Base-by-base conservation (phyloP, 2,329 filamentous ascomycete species). In the Phialophora expanda region DNA sequence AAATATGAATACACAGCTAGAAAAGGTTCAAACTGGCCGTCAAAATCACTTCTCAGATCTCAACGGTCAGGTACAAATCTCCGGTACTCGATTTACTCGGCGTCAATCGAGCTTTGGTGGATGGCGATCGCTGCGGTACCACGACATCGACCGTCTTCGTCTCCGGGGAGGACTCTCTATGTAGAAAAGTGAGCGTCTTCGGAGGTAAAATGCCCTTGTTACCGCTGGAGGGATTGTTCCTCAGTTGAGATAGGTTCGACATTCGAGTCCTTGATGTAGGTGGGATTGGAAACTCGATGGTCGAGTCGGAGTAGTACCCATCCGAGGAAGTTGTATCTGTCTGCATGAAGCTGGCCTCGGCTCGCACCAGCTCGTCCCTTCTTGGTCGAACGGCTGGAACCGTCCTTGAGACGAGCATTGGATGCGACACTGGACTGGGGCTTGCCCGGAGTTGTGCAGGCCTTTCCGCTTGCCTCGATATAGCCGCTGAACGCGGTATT, bases 391-490 rank as follows among this genome's bases (percentile, higher is more conserved):
- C 14, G 28, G 34, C 4, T n/a, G 56, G 50, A 14, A 32, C 12
- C 14, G 48, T 58, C n/a, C 22, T 51, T 7, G 60, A 50, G 30
- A 41, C 24, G n/a, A 14, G 50, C 6, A 26, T 17, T 2, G 53
- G 50, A 20, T 28, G 11, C 17, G 48, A 38, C 2, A 46, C 30
- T 14, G 17, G 75, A 73, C 38, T 28, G 12, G 30, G 44, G n/a
- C 56, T 61, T n/a, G 44, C 28, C 20, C 75, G 75, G 12, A 75
- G 77, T 17, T 73, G 68, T 2, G 76, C 75, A 11, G 76, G 64
- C 3, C 74, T 73, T 55, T 78, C 75, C 22, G 73, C 70, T 9
- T 72, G 70, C 44, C 72, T 71, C 7, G 69, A 74, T 22, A 74
- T 65, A 1, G 69, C 62, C 32, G 65, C 67, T 22, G 72, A 67